Percentiles rank a stretch among this genome's conserved stretches.
These are phyloP conservation scores for Aspergillus affinis DNA, from an alignment of 495 filamentous ascomycete genomes.

Conservation along the genomic window DNA sequence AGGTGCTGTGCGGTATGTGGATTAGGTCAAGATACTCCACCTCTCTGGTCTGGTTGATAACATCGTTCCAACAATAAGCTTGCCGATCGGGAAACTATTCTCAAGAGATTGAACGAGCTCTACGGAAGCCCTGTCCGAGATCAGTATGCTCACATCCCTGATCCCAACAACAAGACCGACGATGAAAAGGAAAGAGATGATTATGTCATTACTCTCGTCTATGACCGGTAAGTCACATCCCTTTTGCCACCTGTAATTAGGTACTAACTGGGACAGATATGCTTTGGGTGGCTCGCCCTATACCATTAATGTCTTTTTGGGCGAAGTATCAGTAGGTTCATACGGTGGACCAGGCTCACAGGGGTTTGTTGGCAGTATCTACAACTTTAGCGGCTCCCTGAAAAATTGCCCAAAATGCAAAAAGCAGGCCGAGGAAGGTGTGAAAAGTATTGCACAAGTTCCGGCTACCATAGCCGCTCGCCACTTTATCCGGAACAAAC, in stretches of 20 bases:
- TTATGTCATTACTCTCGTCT: slow-evolving; percentile 7
- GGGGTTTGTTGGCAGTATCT: slow-evolving; percentile 10
- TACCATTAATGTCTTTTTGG: slow-evolving; percentile 10
- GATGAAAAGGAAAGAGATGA: not conserved
- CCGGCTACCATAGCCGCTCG: not conserved
- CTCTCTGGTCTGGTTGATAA: too few relatives aligned
- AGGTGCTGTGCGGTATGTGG: too few relatives aligned
- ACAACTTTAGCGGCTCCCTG: slow-evolving; percentile 10
- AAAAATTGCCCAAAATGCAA: slow-evolving; percentile 3
- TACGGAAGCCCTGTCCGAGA: not conserved
- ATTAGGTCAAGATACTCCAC: too few relatives aligned
- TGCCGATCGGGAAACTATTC: not conserved
- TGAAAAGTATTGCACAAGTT: slow-evolving; percentile 7
- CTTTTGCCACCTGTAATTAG: not conserved
- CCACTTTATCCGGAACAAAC: too few relatives aligned
- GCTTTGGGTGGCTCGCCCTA: slow-evolving; percentile 5
- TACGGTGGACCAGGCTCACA: not conserved
- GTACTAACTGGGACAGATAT: slow-evolving; percentile 6
- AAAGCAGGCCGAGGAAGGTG: not conserved
- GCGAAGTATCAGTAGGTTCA: not conserved
- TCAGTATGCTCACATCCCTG: too few relatives aligned
- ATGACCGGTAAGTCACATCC: slow-evolving; percentile 2
- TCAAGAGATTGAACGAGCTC: slow-evolving; percentile 5
- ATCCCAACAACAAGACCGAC: not conserved
- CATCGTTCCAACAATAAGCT: too few relatives aligned